These are phyloP conservation scores for Penicillium samsonianum DNA, from an alignment of 495 filamentous ascomycete species.

Conservation along the genomic window DNA sequence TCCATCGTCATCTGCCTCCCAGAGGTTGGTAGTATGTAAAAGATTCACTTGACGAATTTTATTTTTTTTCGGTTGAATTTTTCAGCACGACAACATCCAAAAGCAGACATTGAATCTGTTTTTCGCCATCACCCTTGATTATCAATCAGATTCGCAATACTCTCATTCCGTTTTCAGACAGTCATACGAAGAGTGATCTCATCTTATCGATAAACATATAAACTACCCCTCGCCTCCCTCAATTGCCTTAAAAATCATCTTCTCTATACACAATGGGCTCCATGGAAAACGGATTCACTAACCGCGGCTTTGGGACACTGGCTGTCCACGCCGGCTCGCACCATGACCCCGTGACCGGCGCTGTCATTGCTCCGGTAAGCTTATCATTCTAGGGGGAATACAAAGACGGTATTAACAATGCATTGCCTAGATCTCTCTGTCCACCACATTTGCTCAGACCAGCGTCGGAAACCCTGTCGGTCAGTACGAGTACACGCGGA, in stretches of 20 bases:
- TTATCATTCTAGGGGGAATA: background rate
- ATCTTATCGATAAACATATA: slow-evolving; percentile 22
- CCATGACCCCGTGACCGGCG: slow-evolving; percentile 87
- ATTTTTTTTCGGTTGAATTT: background rate
- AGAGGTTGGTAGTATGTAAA: slow-evolving; percentile 8
- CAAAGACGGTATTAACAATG: background rate
- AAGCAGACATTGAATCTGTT: background rate
- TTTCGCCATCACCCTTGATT: slow-evolving; percentile 14
- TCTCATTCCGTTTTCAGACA: background rate
- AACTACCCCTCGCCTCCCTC: slow-evolving; percentile 2
- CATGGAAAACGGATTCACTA: slow-evolving; percentile 31
- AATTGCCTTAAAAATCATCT: slow-evolving; percentile 14
- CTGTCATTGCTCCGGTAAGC: slow-evolving; percentile 83
- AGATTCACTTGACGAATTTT: slow-evolving; percentile 1
- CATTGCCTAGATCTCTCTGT: slow-evolving; percentile 75
- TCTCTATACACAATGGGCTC: slow-evolving; percentile 28
- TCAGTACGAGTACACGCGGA: slow-evolving; percentile 84
- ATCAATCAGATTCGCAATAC: slow-evolving; percentile 14
- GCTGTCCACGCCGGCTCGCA: slow-evolving; percentile 91
- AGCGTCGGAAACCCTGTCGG: slow-evolving; percentile 84
- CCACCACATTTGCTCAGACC: slow-evolving; percentile 89
- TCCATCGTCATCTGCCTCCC: slow-evolving; percentile 18
- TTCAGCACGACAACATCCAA: slow-evolving; percentile 1
- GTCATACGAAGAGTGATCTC: slow-evolving; percentile 26
- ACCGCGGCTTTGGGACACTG: slow-evolving; percentile 81